phyloP scores from a whole-genome alignment of 331 rosid species.

The Quercus lobata region DNA sequence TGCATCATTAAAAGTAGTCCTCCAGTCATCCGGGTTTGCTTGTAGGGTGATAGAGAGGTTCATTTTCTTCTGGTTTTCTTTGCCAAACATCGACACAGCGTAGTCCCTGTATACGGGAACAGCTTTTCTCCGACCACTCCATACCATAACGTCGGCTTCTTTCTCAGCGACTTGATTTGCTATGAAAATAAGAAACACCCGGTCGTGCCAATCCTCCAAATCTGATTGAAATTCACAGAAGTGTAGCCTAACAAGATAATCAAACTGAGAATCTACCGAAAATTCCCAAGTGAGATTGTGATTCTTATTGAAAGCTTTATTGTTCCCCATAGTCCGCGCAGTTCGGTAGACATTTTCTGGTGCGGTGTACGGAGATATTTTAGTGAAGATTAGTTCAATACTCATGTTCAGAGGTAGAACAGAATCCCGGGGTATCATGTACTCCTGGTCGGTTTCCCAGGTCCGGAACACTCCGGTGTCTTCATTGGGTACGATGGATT shows the following conservation, averaged over 20 bases:
- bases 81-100: rapidly evolving
- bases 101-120: too few relatives aligned
- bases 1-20: not conserved
- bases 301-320: rapidly evolving
- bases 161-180: not conserved
- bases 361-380: rapidly evolving
- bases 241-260: too few relatives aligned
- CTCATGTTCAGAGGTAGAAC: rapidly evolving
- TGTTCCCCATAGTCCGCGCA: too few relatives aligned
- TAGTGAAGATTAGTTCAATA: rapidly evolving
- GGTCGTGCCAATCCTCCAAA: rapidly evolving
- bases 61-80: rapidly evolving
- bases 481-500: rapidly evolving
- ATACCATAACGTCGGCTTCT: not conserved
- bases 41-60: constrained; percentile 21
- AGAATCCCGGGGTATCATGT: too few relatives aligned
- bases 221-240: too few relatives aligned
- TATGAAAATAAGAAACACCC: not conserved
- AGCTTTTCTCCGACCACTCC: not conserved
- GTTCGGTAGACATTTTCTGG: rapidly evolving
- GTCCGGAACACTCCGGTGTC: too few relatives aligned
- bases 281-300: too few relatives aligned
- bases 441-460: too few relatives aligned
- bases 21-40: not conserved
- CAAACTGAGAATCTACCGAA: rapidly evolving